Base-by-base conservation (phyloP, 768 basidiomycete genomes). In the Gautieria morchelliformis region DNA sequence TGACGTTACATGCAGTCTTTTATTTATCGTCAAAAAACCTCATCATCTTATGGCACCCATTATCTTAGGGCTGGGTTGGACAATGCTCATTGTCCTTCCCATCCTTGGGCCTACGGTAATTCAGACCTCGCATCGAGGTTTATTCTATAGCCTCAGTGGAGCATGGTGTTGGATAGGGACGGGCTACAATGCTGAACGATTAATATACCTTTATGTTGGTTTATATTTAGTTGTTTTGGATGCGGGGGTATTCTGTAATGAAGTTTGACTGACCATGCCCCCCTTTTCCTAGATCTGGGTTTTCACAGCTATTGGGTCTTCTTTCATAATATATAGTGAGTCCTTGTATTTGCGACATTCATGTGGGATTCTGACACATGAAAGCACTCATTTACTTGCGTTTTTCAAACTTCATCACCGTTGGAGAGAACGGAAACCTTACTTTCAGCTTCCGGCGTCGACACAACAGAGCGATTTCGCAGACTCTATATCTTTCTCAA, bases 141-240 rank as follows among this genome's bases (percentile, higher is more conserved):
- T 32, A 0, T 57, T 57, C 33, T 57, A 48, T 50, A 32, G 47
- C 10, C 30, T 57, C 7, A 49, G 22, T 22, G 56, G 56, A 12
- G 56, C 56, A 11, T 57, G 56, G 56, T 57, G 56, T 27, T 57
- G 56, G 56, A 24, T 57, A 17, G 48, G 56, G 30, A 33, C 14
- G 8, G n/a, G 35, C 17, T 57, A 57, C 42, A n/a, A 10, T n/a
- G 30, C 47, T 11, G 56, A 48, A n/a, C 45, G 56, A 20, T 12
- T 57, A 37, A 19, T 48, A 30, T 57, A 57, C 35, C 56, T 57
- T 49, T 57, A 57, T 37, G 56, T 57, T n/a, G 12, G 56, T 57
- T 0, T 27, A n/a, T n/a, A n/a, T n/a, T n/a, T n/a, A n/a, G n/a
- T n/a, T n/a, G n/a, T 17, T 33, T 49, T 57, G 7, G n/a, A 35